phyloP scores from a whole-genome alignment of 2,329 filamentous ascomycete genomes.

The Fusarium aywerte region DNA sequence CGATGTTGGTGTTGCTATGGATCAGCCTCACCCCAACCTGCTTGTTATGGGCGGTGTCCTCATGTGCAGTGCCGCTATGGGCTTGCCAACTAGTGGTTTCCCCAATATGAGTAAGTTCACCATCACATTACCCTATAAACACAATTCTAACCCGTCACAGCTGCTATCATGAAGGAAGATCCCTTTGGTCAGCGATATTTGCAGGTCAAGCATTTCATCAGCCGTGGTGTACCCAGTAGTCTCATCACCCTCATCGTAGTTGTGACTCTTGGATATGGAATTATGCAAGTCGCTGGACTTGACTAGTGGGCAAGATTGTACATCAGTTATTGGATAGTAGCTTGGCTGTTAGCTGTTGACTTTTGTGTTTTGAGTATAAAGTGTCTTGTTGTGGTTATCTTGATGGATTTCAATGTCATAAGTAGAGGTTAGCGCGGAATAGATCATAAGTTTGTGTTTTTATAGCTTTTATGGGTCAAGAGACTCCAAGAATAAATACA shows the following conservation, averaged over 20 bases:
- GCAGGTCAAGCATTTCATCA: slow-evolving; percentile 93
- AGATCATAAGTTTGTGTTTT: slow-evolving; percentile 9
- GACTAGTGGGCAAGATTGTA: slow-evolving; percentile 46
- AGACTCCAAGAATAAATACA: not conserved
- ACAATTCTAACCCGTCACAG: slow-evolving; percentile 57
- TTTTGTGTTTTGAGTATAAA: not conserved
- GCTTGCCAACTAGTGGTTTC: slow-evolving; percentile 92
- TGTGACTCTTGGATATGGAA: slow-evolving; percentile 87
- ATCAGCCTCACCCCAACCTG: slow-evolving; percentile 90
- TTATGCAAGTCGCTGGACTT: slow-evolving; percentile 82
- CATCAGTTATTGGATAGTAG: not conserved
- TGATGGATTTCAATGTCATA: slow-evolving; percentile 12
- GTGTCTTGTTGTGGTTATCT: slow-evolving; percentile 7
- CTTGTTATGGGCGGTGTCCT: slow-evolving; percentile 94
- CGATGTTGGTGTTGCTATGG: slow-evolving; percentile 86
- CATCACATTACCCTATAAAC: not conserved
- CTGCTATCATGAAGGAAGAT: slow-evolving; percentile 99
- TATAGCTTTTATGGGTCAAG: not conserved
- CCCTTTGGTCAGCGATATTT: slow-evolving; percentile 92
- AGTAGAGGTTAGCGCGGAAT: slow-evolving; percentile 29
- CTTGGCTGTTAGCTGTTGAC: not conserved
- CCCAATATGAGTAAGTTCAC: slow-evolving; percentile 95
- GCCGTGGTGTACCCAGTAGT: slow-evolving; percentile 88
- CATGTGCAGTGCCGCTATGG: slow-evolving; percentile 98
- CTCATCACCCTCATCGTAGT: slow-evolving; percentile 84